These are phyloP conservation scores for Pseudocercospora eumusae DNA, from an alignment of 2,329 filamentous ascomycete species.

Conservation along the genomic window DNA sequence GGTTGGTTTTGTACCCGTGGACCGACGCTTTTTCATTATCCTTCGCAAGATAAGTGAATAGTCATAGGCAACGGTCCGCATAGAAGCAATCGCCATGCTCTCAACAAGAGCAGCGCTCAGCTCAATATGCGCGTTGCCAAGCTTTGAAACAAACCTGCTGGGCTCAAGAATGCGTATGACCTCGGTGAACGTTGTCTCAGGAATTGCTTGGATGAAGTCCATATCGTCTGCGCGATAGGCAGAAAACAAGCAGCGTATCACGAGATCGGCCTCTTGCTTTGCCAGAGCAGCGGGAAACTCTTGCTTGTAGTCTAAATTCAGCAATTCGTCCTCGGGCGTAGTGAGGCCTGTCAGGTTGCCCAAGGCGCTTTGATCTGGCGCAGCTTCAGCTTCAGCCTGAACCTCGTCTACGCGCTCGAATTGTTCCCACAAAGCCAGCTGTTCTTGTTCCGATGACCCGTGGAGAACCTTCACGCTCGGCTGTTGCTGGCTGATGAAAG, in stretches of 20 bases:
- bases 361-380: neutral
- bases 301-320: slow-evolving; percentile 31
- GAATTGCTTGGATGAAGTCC: slow-evolving; percentile 45
- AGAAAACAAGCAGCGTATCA: slow-evolving; percentile 33
- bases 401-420: slow-evolving; percentile 19
- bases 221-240: slow-evolving; percentile 31
- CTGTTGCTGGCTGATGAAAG: slow-evolving; percentile 14
- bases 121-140: slow-evolving; percentile 50
- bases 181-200: slow-evolving; percentile 62
- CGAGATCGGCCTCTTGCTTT: slow-evolving; percentile 28
- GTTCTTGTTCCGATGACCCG: neutral
- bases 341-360: slow-evolving; percentile 7
- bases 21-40: slow-evolving; percentile 44
- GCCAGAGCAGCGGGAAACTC: slow-evolving; percentile 30
- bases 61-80: slow-evolving; percentile 44
- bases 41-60: slow-evolving; percentile 44
- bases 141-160: slow-evolving; percentile 49
- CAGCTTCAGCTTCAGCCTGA: neutral
- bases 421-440: slow-evolving; percentile 23
- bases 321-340: slow-evolving; percentile 18
- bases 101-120: slow-evolving; percentile 53
- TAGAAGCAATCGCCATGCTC: slow-evolving; percentile 45
- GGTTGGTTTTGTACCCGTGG: slow-evolving; percentile 42
- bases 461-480: neutral
- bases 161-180: slow-evolving; percentile 66